Conservation (phyloP, 2,329 filamentous ascomycete genomes). For the Dryadomyces sulphureus region DNA sequence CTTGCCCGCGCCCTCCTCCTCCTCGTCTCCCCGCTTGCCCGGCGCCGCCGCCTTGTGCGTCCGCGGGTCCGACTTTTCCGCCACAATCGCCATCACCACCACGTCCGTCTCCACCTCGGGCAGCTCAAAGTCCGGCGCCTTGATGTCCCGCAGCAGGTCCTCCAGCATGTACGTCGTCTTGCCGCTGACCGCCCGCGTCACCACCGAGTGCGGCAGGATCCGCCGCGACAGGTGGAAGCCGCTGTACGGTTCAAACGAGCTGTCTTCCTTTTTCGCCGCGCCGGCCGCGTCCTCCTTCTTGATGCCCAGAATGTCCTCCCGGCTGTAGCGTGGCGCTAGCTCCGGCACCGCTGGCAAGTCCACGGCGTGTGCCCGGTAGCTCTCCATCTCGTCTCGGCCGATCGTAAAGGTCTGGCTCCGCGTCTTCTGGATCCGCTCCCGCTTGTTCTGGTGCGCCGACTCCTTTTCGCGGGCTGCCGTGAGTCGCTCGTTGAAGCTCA, state of each 20-base stretch:
- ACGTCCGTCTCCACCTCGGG: conserved; percentile 77
- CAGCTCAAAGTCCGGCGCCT: conserved; percentile 66
- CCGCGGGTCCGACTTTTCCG: conserved; percentile 73
- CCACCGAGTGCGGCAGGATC: conserved; percentile 64
- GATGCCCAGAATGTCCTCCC: conserved; percentile 43
- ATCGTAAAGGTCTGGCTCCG: conserved; percentile 44
- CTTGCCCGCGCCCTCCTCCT: background rate
- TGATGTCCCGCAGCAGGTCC: conserved; percentile 66
- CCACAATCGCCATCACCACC: conserved; percentile 77
- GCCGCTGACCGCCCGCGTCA: conserved; percentile 62
- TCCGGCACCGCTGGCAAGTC: conserved; percentile 35
- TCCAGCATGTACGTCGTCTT: conserved; percentile 70
- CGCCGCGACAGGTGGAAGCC: conserved; percentile 70
- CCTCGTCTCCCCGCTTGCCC: conserved; percentile 15
- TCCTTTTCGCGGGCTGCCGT: conserved; percentile 52
- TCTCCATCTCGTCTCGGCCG: conserved; percentile 41
- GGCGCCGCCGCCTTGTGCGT: conserved; percentile 28
- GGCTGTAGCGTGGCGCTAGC: conserved; percentile 38
- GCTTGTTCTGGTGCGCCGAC: conserved; percentile 30
- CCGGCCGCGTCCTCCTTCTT: conserved; percentile 7
- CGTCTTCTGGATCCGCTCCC: conserved; percentile 34
- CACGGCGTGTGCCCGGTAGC: conserved; percentile 41
- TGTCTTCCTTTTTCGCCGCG: conserved; percentile 24
- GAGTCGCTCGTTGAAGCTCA: conserved; percentile 74
- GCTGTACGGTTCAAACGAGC: conserved; percentile 74